Evolutionary conservation across 2,329 filamentous ascomycete genomes (phyloP).

Genomic region (Colletotrichum somersetense): DNA sequence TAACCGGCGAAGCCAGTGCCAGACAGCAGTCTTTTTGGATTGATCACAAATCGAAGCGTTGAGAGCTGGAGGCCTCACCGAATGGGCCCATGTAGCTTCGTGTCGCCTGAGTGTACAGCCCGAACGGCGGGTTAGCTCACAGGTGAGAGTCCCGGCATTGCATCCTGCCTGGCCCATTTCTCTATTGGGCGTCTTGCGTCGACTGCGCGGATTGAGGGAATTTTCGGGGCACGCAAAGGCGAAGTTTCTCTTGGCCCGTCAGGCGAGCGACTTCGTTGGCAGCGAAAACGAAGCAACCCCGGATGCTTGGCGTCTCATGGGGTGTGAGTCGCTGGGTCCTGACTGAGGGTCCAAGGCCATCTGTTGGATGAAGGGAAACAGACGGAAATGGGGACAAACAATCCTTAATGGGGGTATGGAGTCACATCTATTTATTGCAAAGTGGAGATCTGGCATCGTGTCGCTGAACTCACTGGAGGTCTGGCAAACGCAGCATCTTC

Average conservation of each 20-base stretch:
- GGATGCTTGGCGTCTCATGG: constrained; percentile 35
- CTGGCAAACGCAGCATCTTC: neutral
- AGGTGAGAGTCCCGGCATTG: neutral
- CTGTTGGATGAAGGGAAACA: constrained; percentile 9
- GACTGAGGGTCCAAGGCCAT: neutral
- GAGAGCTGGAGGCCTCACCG: constrained; percentile 4
- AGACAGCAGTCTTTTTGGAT: no score
- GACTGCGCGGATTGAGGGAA: constrained; percentile 21
- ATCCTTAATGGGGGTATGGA: neutral
- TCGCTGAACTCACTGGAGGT: neutral
- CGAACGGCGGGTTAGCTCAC: neutral
- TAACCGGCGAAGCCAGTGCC: neutral
- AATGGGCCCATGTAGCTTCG: neutral
- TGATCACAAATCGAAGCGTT: neutral
- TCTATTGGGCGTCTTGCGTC: neutral
- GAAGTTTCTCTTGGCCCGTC: neutral
- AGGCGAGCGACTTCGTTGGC: constrained; percentile 5
- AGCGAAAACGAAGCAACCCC: constrained; percentile 3
- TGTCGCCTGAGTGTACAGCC: neutral
- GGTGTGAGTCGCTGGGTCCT: constrained; percentile 20
- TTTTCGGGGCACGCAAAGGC: neutral
- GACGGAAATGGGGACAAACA: constrained; percentile 14
- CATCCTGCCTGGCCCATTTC: neutral
- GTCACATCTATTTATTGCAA: constrained; percentile 27
- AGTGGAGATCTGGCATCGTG: constrained; percentile 15